These are phyloP conservation scores for Pestalotiopsis sp. DNA, from an alignment of 2,329 filamentous ascomycete species.

Conservation along the genomic window DNA sequence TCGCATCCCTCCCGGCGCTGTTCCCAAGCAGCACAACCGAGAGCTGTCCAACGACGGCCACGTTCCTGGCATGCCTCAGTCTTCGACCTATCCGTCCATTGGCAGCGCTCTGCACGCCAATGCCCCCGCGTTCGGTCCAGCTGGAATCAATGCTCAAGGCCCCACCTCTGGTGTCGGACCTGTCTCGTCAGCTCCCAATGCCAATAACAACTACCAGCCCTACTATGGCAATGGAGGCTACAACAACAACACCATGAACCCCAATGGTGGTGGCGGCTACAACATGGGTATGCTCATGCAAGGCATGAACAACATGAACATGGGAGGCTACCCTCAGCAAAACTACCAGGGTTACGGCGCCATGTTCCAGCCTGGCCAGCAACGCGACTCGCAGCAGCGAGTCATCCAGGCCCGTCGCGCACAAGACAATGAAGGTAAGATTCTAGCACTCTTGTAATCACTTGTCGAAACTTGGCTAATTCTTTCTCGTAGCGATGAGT, in stretches of 20 bases:
- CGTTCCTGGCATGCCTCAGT: conserved; percentile 38
- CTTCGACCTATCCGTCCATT: conserved; percentile 58
- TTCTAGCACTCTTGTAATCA: not conserved
- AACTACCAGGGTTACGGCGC: conserved; percentile 61
- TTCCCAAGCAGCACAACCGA: conserved; percentile 72
- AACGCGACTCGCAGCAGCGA: conserved; percentile 75
- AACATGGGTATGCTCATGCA: conserved; percentile 66
- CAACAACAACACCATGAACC: conserved; percentile 31
- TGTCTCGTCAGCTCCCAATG: conserved; percentile 17
- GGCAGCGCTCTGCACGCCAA: conserved; percentile 79
- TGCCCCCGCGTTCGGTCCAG: conserved; percentile 77
- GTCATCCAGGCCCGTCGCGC: conserved; percentile 76
- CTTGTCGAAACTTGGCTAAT: conserved; percentile 31
- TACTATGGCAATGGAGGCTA: conserved; percentile 34
- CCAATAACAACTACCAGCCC: conserved; percentile 21
- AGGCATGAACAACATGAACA: conserved; percentile 68
- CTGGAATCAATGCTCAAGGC: conserved; percentile 42
- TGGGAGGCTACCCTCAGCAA: conserved; percentile 59
- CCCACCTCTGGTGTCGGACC: conserved; percentile 22
- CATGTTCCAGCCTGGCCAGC: conserved; percentile 55
- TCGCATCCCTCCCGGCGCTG: conserved; percentile 70
- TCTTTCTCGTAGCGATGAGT: conserved; percentile 59
- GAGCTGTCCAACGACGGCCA: conserved; percentile 62
- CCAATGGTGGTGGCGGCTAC: conserved; percentile 36
- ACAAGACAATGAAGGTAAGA: conserved; percentile 71